Conservation (phyloP, 1,284 basidiomycete genomes). For the Athelia psychrophila region DNA sequence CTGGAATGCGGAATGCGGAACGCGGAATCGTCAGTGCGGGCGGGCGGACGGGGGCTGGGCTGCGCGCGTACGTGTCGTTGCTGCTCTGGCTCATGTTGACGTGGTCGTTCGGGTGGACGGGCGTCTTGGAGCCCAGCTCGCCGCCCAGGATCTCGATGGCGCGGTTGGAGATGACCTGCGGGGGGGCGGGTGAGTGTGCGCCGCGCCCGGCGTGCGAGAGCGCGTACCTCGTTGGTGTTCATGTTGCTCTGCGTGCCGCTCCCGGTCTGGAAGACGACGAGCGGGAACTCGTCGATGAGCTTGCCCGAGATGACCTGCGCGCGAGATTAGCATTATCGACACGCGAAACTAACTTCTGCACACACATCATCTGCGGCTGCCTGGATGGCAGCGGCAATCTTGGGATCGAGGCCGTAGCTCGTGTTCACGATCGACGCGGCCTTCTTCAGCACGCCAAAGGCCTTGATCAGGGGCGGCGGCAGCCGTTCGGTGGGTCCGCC, state of each 20-base stretch:
- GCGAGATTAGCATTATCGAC: constrained; percentile 5
- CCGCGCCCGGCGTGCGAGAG: not conserved
- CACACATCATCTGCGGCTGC: constrained; percentile 91
- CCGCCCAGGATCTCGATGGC: constrained; percentile 98
- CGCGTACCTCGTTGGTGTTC: constrained; percentile 92
- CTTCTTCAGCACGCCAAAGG: constrained; percentile 98
- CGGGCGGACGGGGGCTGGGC: not conserved
- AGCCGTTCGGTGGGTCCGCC: constrained; percentile 93
- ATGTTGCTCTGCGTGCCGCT: constrained; percentile 99
- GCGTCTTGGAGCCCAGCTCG: constrained; percentile 93
- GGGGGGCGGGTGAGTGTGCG: not conserved
- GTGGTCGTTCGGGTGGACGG: constrained; percentile 99
- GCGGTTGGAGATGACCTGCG: constrained; percentile 91
- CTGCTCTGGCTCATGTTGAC: constrained; percentile 99
- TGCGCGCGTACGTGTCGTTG: constrained; percentile 96
- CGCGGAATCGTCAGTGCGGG: not conserved
- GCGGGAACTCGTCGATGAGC: constrained; percentile 93
- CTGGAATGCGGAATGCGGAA: constrained; percentile 36
- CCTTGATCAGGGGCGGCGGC: constrained; percentile 93
- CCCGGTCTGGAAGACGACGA: constrained; percentile 99
- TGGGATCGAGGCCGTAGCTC: constrained; percentile 88
- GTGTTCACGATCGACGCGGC: constrained; percentile 94
- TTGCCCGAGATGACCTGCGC: constrained; percentile 91
- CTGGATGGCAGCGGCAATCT: constrained; percentile 88
- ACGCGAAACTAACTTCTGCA: constrained; percentile 4